phyloP scores from a whole-genome alignment of 1,139 yeast genomes.

The Hyphopichia fennica region DNA sequence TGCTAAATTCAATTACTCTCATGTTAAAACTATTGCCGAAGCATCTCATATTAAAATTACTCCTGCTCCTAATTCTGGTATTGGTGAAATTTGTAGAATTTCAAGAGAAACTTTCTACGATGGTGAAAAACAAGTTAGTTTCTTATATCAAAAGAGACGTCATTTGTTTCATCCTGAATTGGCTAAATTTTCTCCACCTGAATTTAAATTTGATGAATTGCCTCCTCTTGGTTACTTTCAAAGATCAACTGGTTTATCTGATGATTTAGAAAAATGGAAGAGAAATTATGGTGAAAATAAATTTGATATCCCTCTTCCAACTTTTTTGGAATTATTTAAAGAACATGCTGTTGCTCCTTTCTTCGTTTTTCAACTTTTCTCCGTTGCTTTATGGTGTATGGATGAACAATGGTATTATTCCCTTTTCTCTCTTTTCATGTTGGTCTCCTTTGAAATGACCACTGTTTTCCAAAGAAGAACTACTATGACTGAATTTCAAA shows the following conservation, averaged over 20 bases:
- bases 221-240: conserved; percentile 65
- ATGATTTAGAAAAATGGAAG: conserved; percentile 53
- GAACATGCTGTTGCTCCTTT: conserved; percentile 99
- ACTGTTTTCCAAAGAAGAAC: conserved; percentile 94
- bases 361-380: conserved; percentile 92
- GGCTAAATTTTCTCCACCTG: conserved; percentile 74
- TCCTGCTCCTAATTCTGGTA: conserved; percentile 85
- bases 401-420: conserved; percentile 98
- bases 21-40: conserved; percentile 51
- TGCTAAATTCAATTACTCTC: conserved; percentile 66
- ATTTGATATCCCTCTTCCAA: conserved; percentile 94
- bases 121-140: conserved; percentile 65
- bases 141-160: conserved; percentile 89
- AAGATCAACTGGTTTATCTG: conserved; percentile 58
- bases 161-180: conserved; percentile 64
- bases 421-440: conserved; percentile 86
- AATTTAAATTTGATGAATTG: conserved; percentile 65
- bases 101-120: conserved; percentile 58
- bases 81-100: conserved; percentile 75
- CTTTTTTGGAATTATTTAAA: conserved; percentile 84
- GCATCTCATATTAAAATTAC: conserved; percentile 74
- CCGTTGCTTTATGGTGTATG: conserved; percentile 94
- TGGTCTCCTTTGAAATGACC: conserved; percentile 89
- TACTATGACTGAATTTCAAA: conserved; percentile 91
- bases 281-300: conserved; percentile 80